These are phyloP conservation scores for Dianthus caryophyllus DNA, from an alignment of 148 eudicot genomes.

Conservation along the genomic window DNA sequence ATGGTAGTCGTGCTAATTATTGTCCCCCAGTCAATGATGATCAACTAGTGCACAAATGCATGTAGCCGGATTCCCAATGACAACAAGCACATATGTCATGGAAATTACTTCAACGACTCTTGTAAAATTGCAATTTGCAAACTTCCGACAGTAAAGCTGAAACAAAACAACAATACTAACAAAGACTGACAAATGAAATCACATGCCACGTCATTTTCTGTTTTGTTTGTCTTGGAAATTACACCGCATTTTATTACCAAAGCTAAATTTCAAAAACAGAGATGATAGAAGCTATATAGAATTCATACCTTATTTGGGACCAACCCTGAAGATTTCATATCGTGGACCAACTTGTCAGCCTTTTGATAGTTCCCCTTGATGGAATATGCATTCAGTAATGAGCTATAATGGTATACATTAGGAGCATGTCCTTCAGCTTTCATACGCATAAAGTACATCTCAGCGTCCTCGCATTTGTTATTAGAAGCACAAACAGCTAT, in stretches of 20 bases:
- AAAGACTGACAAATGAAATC: background rate
- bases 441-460: slow-evolving; percentile 64
- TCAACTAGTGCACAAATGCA: background rate
- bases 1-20: background rate
- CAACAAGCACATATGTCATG: background rate
- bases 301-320: slow-evolving; percentile 67
- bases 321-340: slow-evolving; percentile 72
- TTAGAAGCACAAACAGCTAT: slow-evolving; percentile 82
- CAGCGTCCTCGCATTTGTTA: slow-evolving; percentile 64
- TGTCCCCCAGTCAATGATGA: background rate
- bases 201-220: background rate
- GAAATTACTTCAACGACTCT: background rate
- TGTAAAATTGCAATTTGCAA: background rate
- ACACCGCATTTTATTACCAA: background rate
- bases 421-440: slow-evolving; percentile 78
- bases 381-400: slow-evolving; percentile 84
- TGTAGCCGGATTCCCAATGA: background rate
- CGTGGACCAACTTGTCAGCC: slow-evolving; percentile 65
- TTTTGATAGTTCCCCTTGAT: slow-evolving; percentile 52
- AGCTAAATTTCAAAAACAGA: background rate
- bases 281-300: background rate
- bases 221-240: background rate
- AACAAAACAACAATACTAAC: background rate
- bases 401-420: slow-evolving; percentile 77
- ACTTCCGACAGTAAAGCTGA: background rate